Evolutionary conservation across 2,329 filamentous ascomycete species (phyloP), one percentile per base, ranked within the genome.

Genomic region (Diplodia sapinea): DNA sequence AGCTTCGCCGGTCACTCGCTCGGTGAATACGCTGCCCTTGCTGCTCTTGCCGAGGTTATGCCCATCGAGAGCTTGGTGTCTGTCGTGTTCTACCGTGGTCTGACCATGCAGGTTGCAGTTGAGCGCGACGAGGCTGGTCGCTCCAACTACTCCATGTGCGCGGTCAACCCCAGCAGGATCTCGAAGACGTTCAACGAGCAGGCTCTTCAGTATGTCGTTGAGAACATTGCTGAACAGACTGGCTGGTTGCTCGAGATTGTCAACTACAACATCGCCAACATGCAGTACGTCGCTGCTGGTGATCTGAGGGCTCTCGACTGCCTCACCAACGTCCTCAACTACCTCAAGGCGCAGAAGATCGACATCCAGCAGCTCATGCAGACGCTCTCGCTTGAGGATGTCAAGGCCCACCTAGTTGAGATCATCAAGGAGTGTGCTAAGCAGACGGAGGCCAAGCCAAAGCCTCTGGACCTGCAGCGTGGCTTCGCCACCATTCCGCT

Each of bases 141-240:
- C 67, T 97, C 94, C 73, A 98, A 98, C 86, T 99, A 99, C 85
- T 94, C 92, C 70, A 99, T 99, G 95, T 97, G 94, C 80, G 95
- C 95, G 68, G 94, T 99, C 81, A 99, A 99, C 84, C 95, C 95
- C 43, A 97, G 93, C 84, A 90, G 95, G 71, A 97, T 99, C 80
- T 96, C 92, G 76, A 97, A 96, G 87, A 97, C 93, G 0, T 99
- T 99, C 87, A 97, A 96, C 82, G 95, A 99, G 82, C 91, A 95
- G 79, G 95, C 95, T 51, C 86, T 99, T 71, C 94, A 97, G 78
- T 99, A 97, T 77, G 93, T 99, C 47, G 94, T 98, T 29, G 92
- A 93, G 85, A 97, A 93, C 82, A 95, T 99, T 74, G 86, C 94
- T 0, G 94, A 97, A 79, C 90, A 93, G 79, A 98, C 95, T 6